Evolutionary conservation across 139 green algal species (phyloP), one percentile per base, ranked within the genome.

Genomic region (Nannochloris sp.): DNA sequence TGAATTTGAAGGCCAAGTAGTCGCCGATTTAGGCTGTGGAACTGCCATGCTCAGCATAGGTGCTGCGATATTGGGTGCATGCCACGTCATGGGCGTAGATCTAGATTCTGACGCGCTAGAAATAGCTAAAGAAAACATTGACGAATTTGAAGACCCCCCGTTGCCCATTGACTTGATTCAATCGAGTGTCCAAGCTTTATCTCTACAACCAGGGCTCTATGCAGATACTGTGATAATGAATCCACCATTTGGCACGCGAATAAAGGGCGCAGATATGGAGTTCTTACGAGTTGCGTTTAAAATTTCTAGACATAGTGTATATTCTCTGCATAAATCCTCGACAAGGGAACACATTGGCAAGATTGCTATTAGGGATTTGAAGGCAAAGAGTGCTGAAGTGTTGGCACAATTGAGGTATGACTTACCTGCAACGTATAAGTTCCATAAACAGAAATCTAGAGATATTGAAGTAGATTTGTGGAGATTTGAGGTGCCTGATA

Each of bases 161-260:
- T 4, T 60, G 54, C 78, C 88, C 79, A 77, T 93, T 0, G 83
- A 90, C 54, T 77, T 93, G 32, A 8, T 92, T 10, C 70, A 62
- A 15, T 80, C 65, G 3, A 68, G 83, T 58, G 77, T 90, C 27
- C 57, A 44, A 30, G 42, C 60, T 46, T 58, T 87, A 25, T 27
- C 42, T 25, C 42, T 23, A 42, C 73, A 72, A 64, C 12, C 32
- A 24, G 24, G 45, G 9, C 60, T 89, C 36, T 53, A 48, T 24
- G 83, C 82, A 31, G 87, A 97, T 70, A 88, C 77, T 0, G 92
- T 98, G 1, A 73, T 98, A 35, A 97, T 88, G 78, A 98, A 97
- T 75, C 91, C 92, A 6, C 92, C 92, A 2, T 98, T 98, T 81
- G 92, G 92, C 7, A 97, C 92, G 7, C 70, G 82, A 4, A 51